Base-by-base conservation (phyloP, 2,329 filamentous ascomycete genomes). In the Aspergillus arachidicola region DNA sequence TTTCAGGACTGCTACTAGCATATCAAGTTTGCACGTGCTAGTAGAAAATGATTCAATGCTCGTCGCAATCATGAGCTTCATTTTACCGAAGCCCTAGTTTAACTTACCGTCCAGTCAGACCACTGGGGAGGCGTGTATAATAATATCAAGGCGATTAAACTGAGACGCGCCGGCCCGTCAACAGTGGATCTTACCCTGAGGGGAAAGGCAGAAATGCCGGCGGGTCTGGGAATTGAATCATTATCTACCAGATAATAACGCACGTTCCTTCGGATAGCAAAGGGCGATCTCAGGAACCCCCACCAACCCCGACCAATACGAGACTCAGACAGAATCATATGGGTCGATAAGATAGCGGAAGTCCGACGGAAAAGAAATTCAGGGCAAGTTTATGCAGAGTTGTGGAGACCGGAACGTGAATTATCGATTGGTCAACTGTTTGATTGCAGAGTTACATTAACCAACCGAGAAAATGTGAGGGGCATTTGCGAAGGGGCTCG, bases 1-100 rank as follows among this genome's bases (percentile, higher is more conserved):
- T 41, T 10, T n/a, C 3, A 10, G 9, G 1, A 41, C 7, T 2
- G 3, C 1, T n/a, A 6, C 7, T 3, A 4, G 0, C 38, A 10
- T n/a, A 41, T 41, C 38, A 41, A n/a, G 6, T 7, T 7, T 3
- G 38, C 38, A 41, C 38, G 16, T 41, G 38, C 16, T 41, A 7
- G 7, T n/a, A 19, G 5, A 41, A n/a, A 19, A n/a, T 3, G 19
- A n/a, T 41, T 19, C 19, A 41, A 41, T n/a, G 16, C 16, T 41
- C 7, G n/a, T 41, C 7, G 19, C 38, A 41, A 41, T n/a, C 7
- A 41, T 41, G 7, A 9, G 6, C 9, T n/a, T 41, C 6, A 0
- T n/a, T n/a, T 41, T n/a, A 14, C 38, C 16, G 38, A 41, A 10
- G 16, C 19, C 16, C 6, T 14, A 41, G 3, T 9, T 41, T 41